Evolutionary conservation across 2,329 filamentous ascomycete genomes (phyloP), one percentile per base, ranked within the genome.

Genomic region (Bipolaris gigantea): DNA sequence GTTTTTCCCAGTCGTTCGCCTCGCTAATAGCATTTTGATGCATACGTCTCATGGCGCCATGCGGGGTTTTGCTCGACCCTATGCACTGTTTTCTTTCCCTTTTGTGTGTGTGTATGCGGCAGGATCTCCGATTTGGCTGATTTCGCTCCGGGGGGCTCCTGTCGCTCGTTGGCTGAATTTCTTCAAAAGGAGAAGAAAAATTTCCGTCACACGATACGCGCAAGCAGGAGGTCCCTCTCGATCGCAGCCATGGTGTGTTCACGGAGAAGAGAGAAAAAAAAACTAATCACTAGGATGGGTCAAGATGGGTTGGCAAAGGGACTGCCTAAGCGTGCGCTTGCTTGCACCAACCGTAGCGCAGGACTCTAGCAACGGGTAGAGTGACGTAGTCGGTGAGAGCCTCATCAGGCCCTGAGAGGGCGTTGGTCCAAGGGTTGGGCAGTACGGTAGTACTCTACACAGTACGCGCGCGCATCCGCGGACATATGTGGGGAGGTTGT

Each of bases 341-440:
- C 46, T 23, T 48, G 46, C 18, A n/a, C 15, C 15, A 18, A 27
- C 19, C 19, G 43, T 25, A 30, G 19, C 19, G 35, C 19, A 36
- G 13, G 27, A 40, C 13, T 21, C 23, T 43, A 33, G 27, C 7
- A 25, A 16, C 15, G 21, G 35, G 45, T 11, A 21, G 15, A 33
- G 44, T 62, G 61, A 64, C 58, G 58, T 62, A 61, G 61, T 64
- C 61, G 61, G 61, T 64, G 61, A 64, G 44, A 55, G 53, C 57
- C 60, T 53, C 52, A 58, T 55, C 21, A 53, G 53, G 39, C 36
- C 48, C 39, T 36, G 44, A 16, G 25, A 23, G 34, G 18, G 27
- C 41, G 41, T 53, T 45, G 40, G 49, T n/a, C 21, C 15, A 21
- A 35, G 15, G 19, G 40, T 34, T 34, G 51, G 47, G 40, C 21